These are phyloP conservation scores for Trichoderma asperelloides DNA, from an alignment of 495 filamentous ascomycete genomes.

Conservation along the genomic window DNA sequence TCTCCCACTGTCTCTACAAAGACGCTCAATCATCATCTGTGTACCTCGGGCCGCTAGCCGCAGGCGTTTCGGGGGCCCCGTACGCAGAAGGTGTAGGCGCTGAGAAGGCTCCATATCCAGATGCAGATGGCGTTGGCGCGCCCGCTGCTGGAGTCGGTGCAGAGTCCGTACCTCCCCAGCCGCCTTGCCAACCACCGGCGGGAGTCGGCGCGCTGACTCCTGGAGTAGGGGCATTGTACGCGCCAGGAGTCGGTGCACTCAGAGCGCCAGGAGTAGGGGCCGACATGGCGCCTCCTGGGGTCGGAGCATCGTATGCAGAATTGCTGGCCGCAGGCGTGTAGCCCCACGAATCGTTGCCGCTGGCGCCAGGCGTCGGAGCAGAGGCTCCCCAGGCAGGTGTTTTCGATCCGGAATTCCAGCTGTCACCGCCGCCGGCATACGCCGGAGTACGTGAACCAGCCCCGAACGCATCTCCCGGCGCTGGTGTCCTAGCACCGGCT, in stretches of 20 bases:
- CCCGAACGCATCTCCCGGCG: constrained; percentile 50
- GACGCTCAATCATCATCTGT: constrained; percentile 35
- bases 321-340: constrained; percentile 49
- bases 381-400: constrained; percentile 62
- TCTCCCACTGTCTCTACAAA: not conserved
- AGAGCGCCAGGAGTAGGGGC: constrained; percentile 49
- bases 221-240: constrained; percentile 55
- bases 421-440: constrained; percentile 46
- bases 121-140: constrained; percentile 50
- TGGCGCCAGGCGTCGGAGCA: constrained; percentile 47
- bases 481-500: constrained; percentile 48
- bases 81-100: constrained; percentile 74
- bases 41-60: constrained; percentile 53
- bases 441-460: constrained; percentile 67
- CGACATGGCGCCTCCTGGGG: constrained; percentile 57
- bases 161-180: constrained; percentile 34
- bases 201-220: constrained; percentile 44
- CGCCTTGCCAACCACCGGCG: constrained; percentile 36
- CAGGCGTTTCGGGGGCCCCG: constrained; percentile 64
- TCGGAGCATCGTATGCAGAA: constrained; percentile 64
- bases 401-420: constrained; percentile 63
- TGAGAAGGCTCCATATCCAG: constrained; percentile 39
- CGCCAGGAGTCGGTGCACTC: constrained; percentile 51
- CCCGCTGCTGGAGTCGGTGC: constrained; percentile 55
- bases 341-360: constrained; percentile 38